Conservation (phyloP, 208 protist species). For the Wallacemonas rigidus region DNA sequence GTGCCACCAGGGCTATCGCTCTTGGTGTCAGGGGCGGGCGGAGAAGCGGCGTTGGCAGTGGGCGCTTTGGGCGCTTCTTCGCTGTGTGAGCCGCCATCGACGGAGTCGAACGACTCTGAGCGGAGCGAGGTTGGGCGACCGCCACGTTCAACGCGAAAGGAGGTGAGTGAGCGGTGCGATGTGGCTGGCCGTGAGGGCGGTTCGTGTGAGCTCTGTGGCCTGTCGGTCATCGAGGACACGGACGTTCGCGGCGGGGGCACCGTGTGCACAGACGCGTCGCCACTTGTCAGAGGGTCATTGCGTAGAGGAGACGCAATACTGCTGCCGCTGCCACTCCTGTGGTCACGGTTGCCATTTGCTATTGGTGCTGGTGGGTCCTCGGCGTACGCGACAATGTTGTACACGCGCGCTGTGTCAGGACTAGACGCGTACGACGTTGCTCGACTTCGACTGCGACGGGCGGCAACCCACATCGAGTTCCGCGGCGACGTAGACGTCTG, state of each 20-base stretch:
- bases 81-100: not conserved
- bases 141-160: constrained; percentile 3
- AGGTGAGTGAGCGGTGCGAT: constrained; percentile 10
- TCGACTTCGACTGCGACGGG: constrained; percentile 9
- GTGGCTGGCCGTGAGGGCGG: not conserved
- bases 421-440: constrained; percentile 17
- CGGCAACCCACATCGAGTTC: constrained; percentile 13
- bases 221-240: not conserved
- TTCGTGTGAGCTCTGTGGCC: not conserved
- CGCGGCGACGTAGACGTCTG: constrained; percentile 1
- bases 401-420: constrained; percentile 2
- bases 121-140: not conserved
- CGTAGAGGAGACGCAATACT: no score
- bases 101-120: constrained; percentile 2
- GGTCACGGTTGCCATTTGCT: not conserved
- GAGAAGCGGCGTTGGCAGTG: not conserved
- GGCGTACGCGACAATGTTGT: constrained; percentile 11
- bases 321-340: no score
- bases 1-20: not conserved
- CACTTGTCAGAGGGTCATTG: not conserved
- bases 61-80: not conserved
- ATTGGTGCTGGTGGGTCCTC: not conserved
- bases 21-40: not conserved
- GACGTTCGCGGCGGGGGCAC: not conserved
- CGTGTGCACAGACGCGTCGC: not conserved